phyloP scores from a whole-genome alignment of 2,329 filamentous ascomycete genomes.

The Lachnum nothofagi region DNA sequence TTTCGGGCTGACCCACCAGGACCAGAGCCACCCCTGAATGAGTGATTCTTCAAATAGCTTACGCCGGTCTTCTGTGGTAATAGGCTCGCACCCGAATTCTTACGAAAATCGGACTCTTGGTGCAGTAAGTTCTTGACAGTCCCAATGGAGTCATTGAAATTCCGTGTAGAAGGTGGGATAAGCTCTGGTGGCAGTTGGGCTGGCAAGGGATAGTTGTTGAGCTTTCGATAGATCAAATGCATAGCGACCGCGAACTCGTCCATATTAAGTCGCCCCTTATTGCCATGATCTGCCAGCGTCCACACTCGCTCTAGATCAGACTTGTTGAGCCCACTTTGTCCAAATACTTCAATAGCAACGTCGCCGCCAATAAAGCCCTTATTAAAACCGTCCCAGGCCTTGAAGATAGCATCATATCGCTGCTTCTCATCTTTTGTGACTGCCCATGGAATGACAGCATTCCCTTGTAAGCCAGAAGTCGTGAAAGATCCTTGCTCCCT shows the following conservation, averaged over 20 bases:
- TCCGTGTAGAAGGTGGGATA: conserved; percentile 88
- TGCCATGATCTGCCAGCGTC: conserved; percentile 89
- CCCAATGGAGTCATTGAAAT: conserved; percentile 87
- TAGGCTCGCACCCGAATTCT: conserved; percentile 81
- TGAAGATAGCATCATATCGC: conserved; percentile 91
- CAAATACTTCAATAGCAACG: conserved; percentile 94
- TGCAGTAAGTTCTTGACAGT: conserved; percentile 85
- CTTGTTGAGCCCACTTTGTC: conserved; percentile 89
- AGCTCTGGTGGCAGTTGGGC: conserved; percentile 84
- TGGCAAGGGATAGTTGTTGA: conserved; percentile 92
- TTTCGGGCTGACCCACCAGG: conserved; percentile 63
- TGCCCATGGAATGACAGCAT: conserved; percentile 94
- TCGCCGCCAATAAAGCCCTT: conserved; percentile 90
- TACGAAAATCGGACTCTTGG: conserved; percentile 83
- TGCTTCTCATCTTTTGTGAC: conserved; percentile 99
- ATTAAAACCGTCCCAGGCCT: conserved; percentile 89
- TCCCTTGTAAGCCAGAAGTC: conserved; percentile 81
- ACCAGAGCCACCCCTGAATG: conserved; percentile 65
- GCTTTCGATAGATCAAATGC: conserved; percentile 96
- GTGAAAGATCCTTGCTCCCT: conserved; percentile 79
- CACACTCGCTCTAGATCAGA: conserved; percentile 86
- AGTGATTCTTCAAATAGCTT: conserved; percentile 93
- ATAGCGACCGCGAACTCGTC: conserved; percentile 98
- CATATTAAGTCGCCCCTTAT: conserved; percentile 88
- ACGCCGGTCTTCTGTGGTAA: conserved; percentile 96